Evolutionary conservation across 345 rosid genomes (phyloP).

Genomic region (Conringia planisiliqua): DNA sequence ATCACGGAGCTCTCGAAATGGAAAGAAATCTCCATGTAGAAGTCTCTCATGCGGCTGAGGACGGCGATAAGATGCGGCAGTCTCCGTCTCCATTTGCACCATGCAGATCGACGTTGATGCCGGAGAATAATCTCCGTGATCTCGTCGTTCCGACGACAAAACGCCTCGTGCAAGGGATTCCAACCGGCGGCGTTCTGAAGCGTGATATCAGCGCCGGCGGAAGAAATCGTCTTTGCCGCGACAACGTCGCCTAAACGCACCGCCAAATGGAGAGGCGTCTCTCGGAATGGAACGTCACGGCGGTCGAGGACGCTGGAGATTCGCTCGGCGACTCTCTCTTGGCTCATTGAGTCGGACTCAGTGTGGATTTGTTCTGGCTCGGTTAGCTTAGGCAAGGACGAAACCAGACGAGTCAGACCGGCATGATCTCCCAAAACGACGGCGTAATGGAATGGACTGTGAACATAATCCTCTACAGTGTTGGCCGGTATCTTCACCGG

Average conservation of each 20-base stretch:
- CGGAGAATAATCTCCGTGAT: constrained; percentile 48
- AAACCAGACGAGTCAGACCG: constrained; percentile 52
- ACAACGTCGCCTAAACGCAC: constrained; percentile 60
- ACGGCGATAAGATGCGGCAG: constrained; percentile 69
- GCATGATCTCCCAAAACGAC: constrained; percentile 67
- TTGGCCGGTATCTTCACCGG: constrained; percentile 38
- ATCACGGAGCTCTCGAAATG: constrained; percentile 93
- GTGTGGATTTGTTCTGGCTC: constrained; percentile 60
- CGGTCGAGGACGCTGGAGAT: constrained; percentile 76
- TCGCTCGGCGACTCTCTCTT: constrained; percentile 60
- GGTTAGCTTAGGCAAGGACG: constrained; percentile 61
- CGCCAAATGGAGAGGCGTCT: constrained; percentile 89
- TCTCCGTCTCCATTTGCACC: constrained; percentile 92
- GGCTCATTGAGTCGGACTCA: constrained; percentile 62
- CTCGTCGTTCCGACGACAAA: constrained; percentile 58
- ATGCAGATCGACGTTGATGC: constrained; percentile 60
- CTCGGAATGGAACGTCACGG: constrained; percentile 75
- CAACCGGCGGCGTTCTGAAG: constrained; percentile 84
- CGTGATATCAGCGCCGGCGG: constrained; percentile 73
- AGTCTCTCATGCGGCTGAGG: constrained; percentile 81
- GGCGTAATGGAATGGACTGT: constrained; percentile 81
- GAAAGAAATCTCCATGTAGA: constrained; percentile 91
- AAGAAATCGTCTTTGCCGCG: constrained; percentile 46
- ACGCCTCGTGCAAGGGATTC: constrained; percentile 81
- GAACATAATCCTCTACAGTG: constrained; percentile 63